Percentiles rank a stretch among this genome's conserved stretches.
Conservation (phyloP, 495 filamentous ascomycete genomes). For the Saxophila tyrrhenica region DNA sequence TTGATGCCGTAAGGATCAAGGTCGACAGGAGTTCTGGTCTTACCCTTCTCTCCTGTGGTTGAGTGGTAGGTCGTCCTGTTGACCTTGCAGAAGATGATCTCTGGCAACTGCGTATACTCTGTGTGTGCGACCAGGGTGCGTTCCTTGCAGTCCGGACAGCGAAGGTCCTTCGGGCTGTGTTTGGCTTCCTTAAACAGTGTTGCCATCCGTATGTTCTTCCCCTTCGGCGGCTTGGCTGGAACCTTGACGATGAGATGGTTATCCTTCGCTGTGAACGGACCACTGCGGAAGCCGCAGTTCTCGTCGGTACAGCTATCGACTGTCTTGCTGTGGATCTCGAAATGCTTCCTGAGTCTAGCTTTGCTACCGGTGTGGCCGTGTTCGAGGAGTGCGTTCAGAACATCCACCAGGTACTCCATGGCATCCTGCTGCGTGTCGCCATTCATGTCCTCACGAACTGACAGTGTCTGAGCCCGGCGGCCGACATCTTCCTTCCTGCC, state of each 20-base stretch:
- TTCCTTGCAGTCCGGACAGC: neutral
- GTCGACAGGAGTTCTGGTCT: neutral
- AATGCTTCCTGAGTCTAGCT: neutral
- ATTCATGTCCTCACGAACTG: slow-evolving; percentile 1
- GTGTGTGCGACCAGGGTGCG: neutral
- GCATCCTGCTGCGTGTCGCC: slow-evolving; percentile 13
- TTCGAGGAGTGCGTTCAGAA: slow-evolving; percentile 2
- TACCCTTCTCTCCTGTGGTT: neutral
- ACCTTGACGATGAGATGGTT: slow-evolving; percentile 1
- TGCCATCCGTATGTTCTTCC: no score
- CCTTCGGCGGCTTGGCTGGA: neutral
- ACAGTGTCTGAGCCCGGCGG: neutral
- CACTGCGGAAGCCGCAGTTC: neutral
- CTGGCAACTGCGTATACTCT: neutral
- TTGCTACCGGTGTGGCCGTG: neutral
- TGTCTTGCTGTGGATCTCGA: slow-evolving; percentile 4
- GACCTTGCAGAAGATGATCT: neutral
- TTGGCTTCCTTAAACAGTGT: no score
- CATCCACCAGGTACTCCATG: neutral
- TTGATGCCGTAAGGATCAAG: neutral
- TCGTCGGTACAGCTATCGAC: neutral
- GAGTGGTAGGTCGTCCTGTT: neutral
- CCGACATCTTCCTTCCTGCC: neutral
- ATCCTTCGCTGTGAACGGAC: neutral
- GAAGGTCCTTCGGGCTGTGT: neutral